Evolutionary conservation across 139 green algal genomes (phyloP).

Genomic region (Coelastrella sp.): DNA sequence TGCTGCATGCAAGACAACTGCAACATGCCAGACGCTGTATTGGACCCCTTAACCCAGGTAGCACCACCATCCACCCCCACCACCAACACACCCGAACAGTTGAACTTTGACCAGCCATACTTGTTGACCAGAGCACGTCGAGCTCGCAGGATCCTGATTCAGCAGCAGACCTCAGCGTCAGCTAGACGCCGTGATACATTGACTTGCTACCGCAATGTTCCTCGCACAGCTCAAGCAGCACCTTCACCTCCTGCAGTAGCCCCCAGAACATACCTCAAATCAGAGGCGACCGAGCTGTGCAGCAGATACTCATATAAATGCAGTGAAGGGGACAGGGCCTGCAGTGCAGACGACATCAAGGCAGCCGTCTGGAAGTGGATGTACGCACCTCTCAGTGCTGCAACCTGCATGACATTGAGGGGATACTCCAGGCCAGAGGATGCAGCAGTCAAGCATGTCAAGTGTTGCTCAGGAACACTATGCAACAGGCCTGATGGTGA

Average conservation of each 20-base stretch:
- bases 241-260: conserved; percentile 13
- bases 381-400: neutral
- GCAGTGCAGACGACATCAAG: neutral
- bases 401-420: neutral
- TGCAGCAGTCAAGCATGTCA: neutral
- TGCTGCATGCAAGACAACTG: conserved; percentile 13
- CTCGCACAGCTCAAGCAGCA: no score
- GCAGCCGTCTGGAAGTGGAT: conserved; percentile 21
- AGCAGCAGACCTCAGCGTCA: no score
- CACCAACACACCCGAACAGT: neutral
- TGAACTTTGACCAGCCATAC: neutral
- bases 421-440: neutral
- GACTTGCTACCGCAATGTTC: no score
- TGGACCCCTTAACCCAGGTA: conserved; percentile 5
- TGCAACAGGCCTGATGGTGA: conserved; percentile 6
- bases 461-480: neutral
- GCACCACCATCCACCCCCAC: neutral
- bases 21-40: conserved; percentile 23
- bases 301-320: conserved; percentile 6
- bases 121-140: no score
- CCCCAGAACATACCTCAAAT: neutral
- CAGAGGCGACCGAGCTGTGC: neutral
- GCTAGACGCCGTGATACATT: neutral
- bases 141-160: no score
- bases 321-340: neutral